phyloP scores from a whole-genome alignment of 2,329 filamentous ascomycete species.

The Cladosporium sp. region DNA sequence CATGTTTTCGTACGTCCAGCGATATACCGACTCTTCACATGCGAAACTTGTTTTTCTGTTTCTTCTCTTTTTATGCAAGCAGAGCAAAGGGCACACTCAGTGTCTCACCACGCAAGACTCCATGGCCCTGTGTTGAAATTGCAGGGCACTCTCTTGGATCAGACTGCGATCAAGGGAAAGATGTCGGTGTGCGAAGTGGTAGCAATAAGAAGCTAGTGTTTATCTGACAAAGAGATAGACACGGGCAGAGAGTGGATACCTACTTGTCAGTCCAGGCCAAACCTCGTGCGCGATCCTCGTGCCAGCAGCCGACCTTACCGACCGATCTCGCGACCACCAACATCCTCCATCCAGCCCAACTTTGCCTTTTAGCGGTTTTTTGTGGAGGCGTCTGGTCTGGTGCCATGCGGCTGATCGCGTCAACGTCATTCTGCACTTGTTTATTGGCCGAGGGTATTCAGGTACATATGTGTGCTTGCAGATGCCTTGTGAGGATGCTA shows the following conservation, averaged over 20 bases:
- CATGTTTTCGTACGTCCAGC: neutral
- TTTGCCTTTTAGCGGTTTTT: neutral
- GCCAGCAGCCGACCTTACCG: neutral
- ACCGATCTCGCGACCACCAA: too few species aligned
- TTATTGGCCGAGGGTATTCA: neutral
- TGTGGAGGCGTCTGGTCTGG: too few species aligned
- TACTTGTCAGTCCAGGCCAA: neutral
- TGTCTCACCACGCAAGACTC: neutral
- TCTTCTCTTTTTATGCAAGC: neutral
- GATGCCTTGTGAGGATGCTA: too few species aligned
- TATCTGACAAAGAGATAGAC: neutral
- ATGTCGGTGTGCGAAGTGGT: conserved; percentile 2
- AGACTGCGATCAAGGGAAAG: neutral
- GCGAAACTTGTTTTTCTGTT: neutral
- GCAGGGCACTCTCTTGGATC: too few species aligned
- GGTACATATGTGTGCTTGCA: too few species aligned
- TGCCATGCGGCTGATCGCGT: neutral
- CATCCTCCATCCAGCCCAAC: too few species aligned
- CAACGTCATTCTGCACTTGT: neutral
- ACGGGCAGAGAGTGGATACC: neutral
- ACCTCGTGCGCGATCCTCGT: conserved; percentile 3
- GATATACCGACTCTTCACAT: neutral
- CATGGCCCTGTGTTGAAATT: neutral
- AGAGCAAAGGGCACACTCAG: neutral
- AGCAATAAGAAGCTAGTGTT: too few species aligned